Evolutionary conservation across 2,329 filamentous ascomycete species (phyloP).

Genomic region (Davidsoniella virescens): DNA sequence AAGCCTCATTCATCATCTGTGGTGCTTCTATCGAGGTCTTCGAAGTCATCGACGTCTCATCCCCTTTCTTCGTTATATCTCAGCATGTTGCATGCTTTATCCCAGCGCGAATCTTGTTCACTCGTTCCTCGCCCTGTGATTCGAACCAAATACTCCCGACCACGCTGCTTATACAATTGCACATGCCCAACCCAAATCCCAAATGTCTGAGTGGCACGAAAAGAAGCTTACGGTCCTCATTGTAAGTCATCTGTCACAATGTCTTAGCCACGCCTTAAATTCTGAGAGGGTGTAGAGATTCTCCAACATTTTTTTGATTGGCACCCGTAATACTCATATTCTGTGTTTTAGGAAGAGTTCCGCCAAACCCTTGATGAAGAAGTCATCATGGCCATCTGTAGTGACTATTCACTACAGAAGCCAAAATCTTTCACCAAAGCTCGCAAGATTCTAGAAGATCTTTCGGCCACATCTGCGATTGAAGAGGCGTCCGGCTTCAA

Average conservation of each 20-base stretch:
- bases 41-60: no score
- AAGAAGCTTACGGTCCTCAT: slow-evolving; percentile 2
- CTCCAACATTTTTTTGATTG: no score
- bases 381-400: slow-evolving; percentile 57
- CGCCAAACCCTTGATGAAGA: slow-evolving; percentile 62
- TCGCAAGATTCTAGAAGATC: slow-evolving; percentile 41
- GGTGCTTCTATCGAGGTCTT: no score
- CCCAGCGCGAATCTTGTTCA: neutral
- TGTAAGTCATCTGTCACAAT: neutral
- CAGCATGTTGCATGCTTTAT: slow-evolving; percentile 1
- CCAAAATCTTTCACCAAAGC: slow-evolving; percentile 34
- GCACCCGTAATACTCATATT: neutral
- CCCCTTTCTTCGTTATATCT: neutral
- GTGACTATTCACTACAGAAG: slow-evolving; percentile 51
- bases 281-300: no score
- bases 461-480: slow-evolving; percentile 45
- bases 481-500: slow-evolving; percentile 69
- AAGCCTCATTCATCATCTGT: no score
- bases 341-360: slow-evolving; percentile 43
- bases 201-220: slow-evolving; percentile 3
- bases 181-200: neutral
- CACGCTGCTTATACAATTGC: neutral
- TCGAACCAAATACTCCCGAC: neutral
- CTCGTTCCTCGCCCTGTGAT: neutral
- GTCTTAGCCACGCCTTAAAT: neutral